phyloP scores from a whole-genome alignment of 2,329 filamentous ascomycete genomes.

The Hymenoscyphus salicellus region DNA sequence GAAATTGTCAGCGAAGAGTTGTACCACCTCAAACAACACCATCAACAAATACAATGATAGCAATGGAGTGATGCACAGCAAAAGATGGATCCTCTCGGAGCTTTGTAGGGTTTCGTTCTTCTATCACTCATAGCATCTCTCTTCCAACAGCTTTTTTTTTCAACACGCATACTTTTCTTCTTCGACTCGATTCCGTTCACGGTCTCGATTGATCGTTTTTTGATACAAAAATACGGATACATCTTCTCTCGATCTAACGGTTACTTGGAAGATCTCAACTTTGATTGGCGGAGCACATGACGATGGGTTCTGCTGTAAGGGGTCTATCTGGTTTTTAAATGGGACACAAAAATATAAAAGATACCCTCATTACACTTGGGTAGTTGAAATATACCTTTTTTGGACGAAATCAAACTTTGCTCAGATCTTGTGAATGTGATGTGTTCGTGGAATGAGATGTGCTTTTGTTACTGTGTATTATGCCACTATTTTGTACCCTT shows the following conservation, averaged over 20 bases:
- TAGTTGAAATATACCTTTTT: background rate
- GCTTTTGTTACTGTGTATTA: too few relatives aligned
- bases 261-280: background rate
- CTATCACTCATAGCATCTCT: background rate
- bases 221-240: background rate
- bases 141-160: background rate
- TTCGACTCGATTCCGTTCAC: background rate
- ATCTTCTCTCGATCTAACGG: background rate
- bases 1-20: background rate
- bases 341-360: background rate
- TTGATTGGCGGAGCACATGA: background rate
- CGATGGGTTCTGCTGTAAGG: background rate
- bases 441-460: too few relatives aligned
- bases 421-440: background rate
- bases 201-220: background rate
- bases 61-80: background rate
- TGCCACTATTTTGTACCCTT: too few relatives aligned
- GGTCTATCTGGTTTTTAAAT: background rate
- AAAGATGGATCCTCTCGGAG: background rate
- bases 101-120: background rate
- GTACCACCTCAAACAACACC: background rate
- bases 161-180: background rate
- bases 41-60: background rate
- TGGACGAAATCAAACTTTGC: background rate
- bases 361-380: background rate